Conservation (phyloP, 2,329 filamentous ascomycete genomes). For the Arachnopeziza araneosa region DNA sequence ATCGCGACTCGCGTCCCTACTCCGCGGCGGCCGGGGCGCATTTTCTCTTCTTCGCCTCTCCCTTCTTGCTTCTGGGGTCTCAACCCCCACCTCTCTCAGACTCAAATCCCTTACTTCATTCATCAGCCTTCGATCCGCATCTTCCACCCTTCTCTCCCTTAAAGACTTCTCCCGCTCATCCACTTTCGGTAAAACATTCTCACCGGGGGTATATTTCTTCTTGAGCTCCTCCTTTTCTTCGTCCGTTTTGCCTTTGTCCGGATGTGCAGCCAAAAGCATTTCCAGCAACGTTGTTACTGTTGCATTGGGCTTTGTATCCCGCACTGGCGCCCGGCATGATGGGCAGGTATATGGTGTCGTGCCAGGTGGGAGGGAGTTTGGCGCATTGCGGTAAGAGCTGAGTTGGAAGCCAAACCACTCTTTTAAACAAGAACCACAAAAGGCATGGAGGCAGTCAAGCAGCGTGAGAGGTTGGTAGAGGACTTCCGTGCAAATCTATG, state of each 20-base stretch:
- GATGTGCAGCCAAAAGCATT: slow-evolving; percentile 77
- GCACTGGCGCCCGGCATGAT: slow-evolving; percentile 80
- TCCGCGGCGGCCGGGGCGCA: slow-evolving; percentile 26
- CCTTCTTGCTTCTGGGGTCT: slow-evolving; percentile 24
- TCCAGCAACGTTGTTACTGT: slow-evolving; percentile 85
- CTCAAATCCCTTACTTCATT: slow-evolving; percentile 27
- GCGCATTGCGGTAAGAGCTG: slow-evolving; percentile 20
- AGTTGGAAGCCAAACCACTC: slow-evolving; percentile 87
- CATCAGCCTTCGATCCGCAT: slow-evolving; percentile 28
- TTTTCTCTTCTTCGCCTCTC: slow-evolving; percentile 27
- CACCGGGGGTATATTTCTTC: slow-evolving; percentile 72
- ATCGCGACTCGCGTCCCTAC: slow-evolving; percentile 31
- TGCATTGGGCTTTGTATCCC: slow-evolving; percentile 84
- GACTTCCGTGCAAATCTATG: slow-evolving; percentile 91
- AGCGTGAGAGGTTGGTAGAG: slow-evolving; percentile 87
- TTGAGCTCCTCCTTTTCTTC: slow-evolving; percentile 74
- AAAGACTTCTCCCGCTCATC: slow-evolving; percentile 44
- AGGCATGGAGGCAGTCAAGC: slow-evolving; percentile 91
- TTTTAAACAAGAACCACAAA: slow-evolving; percentile 90
- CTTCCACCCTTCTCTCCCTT: slow-evolving; percentile 48
- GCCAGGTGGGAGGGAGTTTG: slow-evolving; percentile 19
- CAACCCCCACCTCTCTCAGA: slow-evolving; percentile 58
- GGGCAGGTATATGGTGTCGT: slow-evolving; percentile 72
- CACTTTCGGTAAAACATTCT: slow-evolving; percentile 67
- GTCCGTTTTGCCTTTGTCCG: slow-evolving; percentile 62